Evolutionary conservation across 345 rosid species (phyloP).

Genomic region (Hibiscus syriacus): DNA sequence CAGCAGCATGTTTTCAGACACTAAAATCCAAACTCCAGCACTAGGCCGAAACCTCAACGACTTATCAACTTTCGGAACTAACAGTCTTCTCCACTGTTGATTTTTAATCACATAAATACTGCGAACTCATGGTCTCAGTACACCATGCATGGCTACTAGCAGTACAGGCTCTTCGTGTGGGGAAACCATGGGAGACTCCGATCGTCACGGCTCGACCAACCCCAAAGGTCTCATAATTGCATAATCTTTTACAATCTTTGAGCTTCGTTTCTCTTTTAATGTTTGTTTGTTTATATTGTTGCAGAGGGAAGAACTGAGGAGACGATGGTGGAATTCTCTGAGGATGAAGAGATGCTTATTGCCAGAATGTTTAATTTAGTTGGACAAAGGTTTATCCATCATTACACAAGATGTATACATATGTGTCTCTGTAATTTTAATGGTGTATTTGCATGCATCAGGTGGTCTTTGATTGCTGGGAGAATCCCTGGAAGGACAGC

Average conservation of each 20-base stretch:
- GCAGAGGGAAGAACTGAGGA: not conserved
- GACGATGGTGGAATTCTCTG: conserved; percentile 25
- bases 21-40: not conserved
- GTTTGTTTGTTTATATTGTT: too few species aligned
- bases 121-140: not conserved
- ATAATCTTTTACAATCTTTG: not conserved
- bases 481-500: conserved; percentile 59
- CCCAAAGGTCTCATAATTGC: not conserved
- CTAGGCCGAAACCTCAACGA: too few species aligned
- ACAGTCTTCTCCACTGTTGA: not conserved
- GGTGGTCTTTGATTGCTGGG: conserved; percentile 66
- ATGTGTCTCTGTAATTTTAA: not conserved
- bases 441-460: not conserved
- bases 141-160: not conserved
- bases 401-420: not conserved
- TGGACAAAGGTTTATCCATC: conserved; percentile 24
- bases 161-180: not conserved
- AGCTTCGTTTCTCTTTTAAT: too few species aligned
- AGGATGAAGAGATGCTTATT: conserved; percentile 42
- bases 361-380: conserved; percentile 40
- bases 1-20: not conserved
- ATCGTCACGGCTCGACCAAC: not conserved
- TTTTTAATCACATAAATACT: not conserved
- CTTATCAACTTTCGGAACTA: not conserved
- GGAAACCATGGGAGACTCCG: not conserved